Percentiles rank a stretch among this genome's conserved stretches.
Conservation (phyloP, 371 early-diverging fungal species). For the Mortierella sp. region DNA sequence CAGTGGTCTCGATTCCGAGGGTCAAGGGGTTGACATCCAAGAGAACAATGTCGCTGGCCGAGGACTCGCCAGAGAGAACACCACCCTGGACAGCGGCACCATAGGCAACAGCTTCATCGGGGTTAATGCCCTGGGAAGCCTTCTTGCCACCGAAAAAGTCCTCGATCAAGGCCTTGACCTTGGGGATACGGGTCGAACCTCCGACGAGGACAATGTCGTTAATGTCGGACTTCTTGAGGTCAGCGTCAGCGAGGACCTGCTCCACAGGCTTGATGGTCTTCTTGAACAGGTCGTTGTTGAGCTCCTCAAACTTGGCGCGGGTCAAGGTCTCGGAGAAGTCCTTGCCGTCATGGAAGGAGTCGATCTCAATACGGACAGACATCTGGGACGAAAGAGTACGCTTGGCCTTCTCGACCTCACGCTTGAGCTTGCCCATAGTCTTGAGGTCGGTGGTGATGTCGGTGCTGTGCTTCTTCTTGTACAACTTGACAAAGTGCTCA, state of each 20-base stretch:
- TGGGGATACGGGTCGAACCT: constrained; percentile 99
- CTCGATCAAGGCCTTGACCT: constrained; percentile 95
- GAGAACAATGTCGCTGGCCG: constrained; percentile 70
- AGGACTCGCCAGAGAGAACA: constrained; percentile 87
- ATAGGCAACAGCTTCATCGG: constrained; percentile 99
- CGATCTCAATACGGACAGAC: constrained; percentile 87
- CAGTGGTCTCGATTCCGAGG: constrained; percentile 96
- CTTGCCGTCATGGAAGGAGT: constrained; percentile 97
- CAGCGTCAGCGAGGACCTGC: constrained; percentile 97
- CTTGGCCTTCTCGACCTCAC: constrained; percentile 98
- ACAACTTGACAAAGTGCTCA: constrained; percentile 83
- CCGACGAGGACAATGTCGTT: constrained; percentile 99
- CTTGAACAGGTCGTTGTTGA: constrained; percentile 91
- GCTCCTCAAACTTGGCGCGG: constrained; percentile 95
- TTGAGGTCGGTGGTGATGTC: constrained; percentile 87
- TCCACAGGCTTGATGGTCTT: constrained; percentile 98
- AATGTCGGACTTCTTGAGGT: constrained; percentile 86
- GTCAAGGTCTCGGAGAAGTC: constrained; percentile 97
- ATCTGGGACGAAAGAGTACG: constrained; percentile 91
- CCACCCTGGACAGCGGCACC: constrained; percentile 99
- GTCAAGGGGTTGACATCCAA: constrained; percentile 99
- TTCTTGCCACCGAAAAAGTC: constrained; percentile 93
- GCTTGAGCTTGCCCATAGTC: constrained; percentile 93
- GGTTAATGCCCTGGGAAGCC: constrained; percentile 96
- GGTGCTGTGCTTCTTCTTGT: constrained; percentile 86